Base-by-base conservation (phyloP, 495 filamentous ascomycete species). In the Tirmania nivea region DNA sequence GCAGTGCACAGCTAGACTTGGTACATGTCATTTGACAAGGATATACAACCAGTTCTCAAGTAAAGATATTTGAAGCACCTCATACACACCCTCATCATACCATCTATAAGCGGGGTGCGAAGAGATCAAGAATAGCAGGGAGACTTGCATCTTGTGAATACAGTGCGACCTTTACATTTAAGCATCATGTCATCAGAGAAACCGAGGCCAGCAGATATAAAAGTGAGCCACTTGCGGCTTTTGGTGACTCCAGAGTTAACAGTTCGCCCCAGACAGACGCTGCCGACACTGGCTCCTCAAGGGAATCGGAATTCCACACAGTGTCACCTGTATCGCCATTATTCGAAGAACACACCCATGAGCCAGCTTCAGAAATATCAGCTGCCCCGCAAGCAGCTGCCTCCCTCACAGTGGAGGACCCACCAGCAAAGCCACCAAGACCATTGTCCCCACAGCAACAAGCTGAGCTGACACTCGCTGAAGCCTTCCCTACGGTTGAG, bases 401-500 rank as follows among this genome's bases (percentile, higher is more conserved):
- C 34, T 6, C 51, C 21, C 34, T 64, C 51, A 57, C 68, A 47
- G 62, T 57, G 56, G 63, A 52, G 65, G 62, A 50, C 45, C 16
- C 48, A 19, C 48, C 48, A 50, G 48, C 83, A 45, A 93, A 95
- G 69, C 90, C 88, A 19, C 90, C 89, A 17, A 80, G 90, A 39
- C 90, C 89, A 35, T 58, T 86, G 63, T 83, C 75, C 61, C 80
- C 86, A 55, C 75, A 79, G 55, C 78, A 90, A 65, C 78, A 89
- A 68, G 85, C 86, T 20, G 82, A 89, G 66, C 79, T 78, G 59
- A 96, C 85, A 20, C 75, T 97, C 35, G 84, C 83, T 62, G 90
- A 99, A 66, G 92, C 89, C 1, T 99, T 99, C 63, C 90, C 90
- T 2, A 71, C 69, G 52, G 80, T 96, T 57, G 90, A 99, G 51